Conservation (phyloP, 805 yeast genomes). For the Ogataea methanolica region DNA sequence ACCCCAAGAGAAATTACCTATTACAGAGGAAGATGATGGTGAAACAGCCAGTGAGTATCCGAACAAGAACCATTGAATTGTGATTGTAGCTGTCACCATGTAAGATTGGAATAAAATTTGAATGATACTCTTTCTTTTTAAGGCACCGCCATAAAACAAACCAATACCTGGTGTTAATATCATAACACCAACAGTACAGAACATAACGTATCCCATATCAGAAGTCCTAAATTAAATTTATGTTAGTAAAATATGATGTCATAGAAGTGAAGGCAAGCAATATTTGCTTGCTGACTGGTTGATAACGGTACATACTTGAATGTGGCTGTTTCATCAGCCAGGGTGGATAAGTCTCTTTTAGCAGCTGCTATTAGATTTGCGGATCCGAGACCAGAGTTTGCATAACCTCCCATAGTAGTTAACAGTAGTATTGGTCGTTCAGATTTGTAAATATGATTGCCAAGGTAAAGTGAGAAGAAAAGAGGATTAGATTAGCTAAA, state of each 20-base stretch:
- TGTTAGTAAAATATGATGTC: background rate
- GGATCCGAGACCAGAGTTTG: slow-evolving; percentile 30
- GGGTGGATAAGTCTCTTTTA: slow-evolving; percentile 22
- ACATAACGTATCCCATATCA: slow-evolving; percentile 47
- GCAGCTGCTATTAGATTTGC: slow-evolving; percentile 21
- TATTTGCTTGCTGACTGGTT: background rate
- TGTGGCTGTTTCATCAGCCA: slow-evolving; percentile 35
- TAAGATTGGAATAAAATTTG: slow-evolving; percentile 42
- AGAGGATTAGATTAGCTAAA: background rate
- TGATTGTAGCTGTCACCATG: slow-evolving; percentile 35
- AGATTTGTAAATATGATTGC: no score
- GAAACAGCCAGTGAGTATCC: slow-evolving; percentile 43
- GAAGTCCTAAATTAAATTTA: slow-evolving; percentile 19
- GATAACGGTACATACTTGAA: slow-evolving; percentile 5
- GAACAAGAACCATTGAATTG: slow-evolving; percentile 40
- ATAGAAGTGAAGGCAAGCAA: background rate
- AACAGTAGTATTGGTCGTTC: background rate
- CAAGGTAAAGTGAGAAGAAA: background rate
- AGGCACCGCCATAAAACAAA: slow-evolving; percentile 38
- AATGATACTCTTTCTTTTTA: slow-evolving; percentile 38
- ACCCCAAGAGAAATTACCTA: slow-evolving; percentile 36
- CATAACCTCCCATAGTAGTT: slow-evolving; percentile 24
- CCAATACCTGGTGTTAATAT: slow-evolving; percentile 43
- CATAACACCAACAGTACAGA: slow-evolving; percentile 45
- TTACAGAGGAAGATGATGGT: slow-evolving; percentile 24